Base-by-base conservation (phyloP, 192 early-diverging fungal genomes). In the Rhizoclosmatium sp. region DNA sequence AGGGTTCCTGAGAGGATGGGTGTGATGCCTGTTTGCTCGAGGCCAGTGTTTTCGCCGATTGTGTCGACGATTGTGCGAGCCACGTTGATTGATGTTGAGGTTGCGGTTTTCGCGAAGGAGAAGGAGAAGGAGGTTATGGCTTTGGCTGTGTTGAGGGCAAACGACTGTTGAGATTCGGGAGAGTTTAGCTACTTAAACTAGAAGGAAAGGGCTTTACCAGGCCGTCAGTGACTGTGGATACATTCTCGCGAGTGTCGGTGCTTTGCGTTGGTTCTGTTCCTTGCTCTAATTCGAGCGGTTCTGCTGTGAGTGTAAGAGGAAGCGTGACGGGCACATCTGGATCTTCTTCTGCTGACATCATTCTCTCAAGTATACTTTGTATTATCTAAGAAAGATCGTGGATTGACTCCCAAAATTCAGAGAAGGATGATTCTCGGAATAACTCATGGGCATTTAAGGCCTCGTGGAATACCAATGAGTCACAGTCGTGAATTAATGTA, bases 1-100 rank as follows among this genome's bases (percentile, higher is more conserved):
- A 87, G 47, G 7, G 77, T 73, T n/a, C 59, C 56, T 44, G 78
- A 72, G 51, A 82, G 58, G 46, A 82, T 45, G 12, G 78, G 81
- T 9, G 84, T 81, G 4, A 85, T 75, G 14, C 79, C 79, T 16
- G 71, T 73, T 4, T 75, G 61, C 31, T 71, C 74, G 10, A 85
- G 60, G 54, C 80, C 80, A 2, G 84, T 81, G 16, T 76, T 67
- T 58, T 78, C 79, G 3, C 86, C 86, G 23, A 87, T 78, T 12
- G 75, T 79, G 59, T 75, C 73, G 42, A 85, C 82, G n/a, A 83
- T 74, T 1, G 62, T 68, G 3, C 73, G 59, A 5, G 84, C 84
- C 9, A 82, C 46, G 46, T 77, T 76, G 31, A 85, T 73, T 19
- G 82, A 75, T 3, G 71, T 45, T 40, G 64, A 47, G 9, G 86